Percentiles rank a stretch among this genome's conserved stretches.
Evolutionary conservation across 176 grass and related monocot genomes (phyloP).

Genomic region (Olyra latifolia): DNA sequence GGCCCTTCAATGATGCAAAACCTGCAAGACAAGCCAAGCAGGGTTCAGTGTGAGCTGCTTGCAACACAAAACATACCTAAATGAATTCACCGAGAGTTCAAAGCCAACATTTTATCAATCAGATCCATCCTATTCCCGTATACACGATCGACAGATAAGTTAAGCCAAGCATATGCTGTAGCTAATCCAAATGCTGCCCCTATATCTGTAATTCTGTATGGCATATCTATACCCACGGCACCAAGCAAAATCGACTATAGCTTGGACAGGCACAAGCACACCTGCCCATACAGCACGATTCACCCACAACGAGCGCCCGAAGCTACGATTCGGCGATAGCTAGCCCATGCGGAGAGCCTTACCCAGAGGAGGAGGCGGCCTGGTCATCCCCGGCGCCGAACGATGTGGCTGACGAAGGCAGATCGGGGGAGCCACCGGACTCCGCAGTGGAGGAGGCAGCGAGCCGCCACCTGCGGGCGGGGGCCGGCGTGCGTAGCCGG

Average conservation of each 20-base stretch:
- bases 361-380: too few species aligned
- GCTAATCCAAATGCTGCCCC: not conserved
- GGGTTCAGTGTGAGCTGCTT: not conserved
- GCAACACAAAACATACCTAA: constrained; percentile 11
- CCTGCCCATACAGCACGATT: too few species aligned
- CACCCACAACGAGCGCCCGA: too few species aligned
- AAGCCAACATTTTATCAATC: not conserved
- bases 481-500: constrained; percentile 34
- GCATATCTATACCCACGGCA: not conserved
- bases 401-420: constrained; percentile 44
- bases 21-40: constrained; percentile 43
- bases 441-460: constrained; percentile 51
- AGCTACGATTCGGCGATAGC: too few species aligned
- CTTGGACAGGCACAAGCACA: not conserved
- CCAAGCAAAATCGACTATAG: not conserved
- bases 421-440: constrained; percentile 45
- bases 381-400: constrained; percentile 41
- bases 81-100: not conserved
- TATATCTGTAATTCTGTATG: constrained; percentile 4
- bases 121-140: constrained; percentile 14
- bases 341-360: too few species aligned
- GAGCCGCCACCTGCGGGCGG: constrained; percentile 51
- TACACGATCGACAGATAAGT: not conserved
- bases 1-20: constrained; percentile 99
- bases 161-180: not conserved